Percentiles rank a stretch among this genome's conserved stretches.
These are phyloP conservation scores for Carex pumila DNA, from an alignment of 176 grass and related monocot genomes.

Conservation along the genomic window DNA sequence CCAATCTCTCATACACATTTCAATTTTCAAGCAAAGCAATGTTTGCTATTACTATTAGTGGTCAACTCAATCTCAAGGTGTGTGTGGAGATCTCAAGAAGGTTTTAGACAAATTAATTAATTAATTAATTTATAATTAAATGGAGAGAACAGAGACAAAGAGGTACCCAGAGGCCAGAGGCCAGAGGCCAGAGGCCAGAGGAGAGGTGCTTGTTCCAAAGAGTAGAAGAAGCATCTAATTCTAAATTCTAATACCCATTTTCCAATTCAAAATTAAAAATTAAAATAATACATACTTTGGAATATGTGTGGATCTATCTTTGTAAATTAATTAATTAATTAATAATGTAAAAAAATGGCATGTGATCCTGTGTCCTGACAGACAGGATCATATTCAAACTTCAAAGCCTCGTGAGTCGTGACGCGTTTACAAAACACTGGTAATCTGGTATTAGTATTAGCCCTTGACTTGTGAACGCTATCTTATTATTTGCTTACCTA, in stretches of 20 bases:
- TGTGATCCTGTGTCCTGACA: slow-evolving; percentile 1
- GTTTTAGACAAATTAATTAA: slow-evolving; percentile 19
- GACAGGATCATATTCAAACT: neutral
- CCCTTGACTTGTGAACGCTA: slow-evolving; percentile 26
- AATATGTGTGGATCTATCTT: slow-evolving; percentile 38
- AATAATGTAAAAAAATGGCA: slow-evolving; percentile 9
- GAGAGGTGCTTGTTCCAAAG: slow-evolving; percentile 32
- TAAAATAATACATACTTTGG: neutral
- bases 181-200: slow-evolving; percentile 1
- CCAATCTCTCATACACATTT: neutral
- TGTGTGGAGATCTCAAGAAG: slow-evolving; percentile 26
- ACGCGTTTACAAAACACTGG: slow-evolving; percentile 19
- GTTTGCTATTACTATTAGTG: neutral
- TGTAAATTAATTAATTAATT: neutral
- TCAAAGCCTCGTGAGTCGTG: neutral
- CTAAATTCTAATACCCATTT: slow-evolving; percentile 33
- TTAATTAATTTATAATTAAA: neutral
- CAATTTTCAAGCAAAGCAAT: neutral
- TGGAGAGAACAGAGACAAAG: slow-evolving; percentile 7
- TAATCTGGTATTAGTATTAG: neutral
- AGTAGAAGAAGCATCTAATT: slow-evolving; percentile 64
- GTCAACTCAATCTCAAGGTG: neutral
- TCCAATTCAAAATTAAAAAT: slow-evolving; percentile 25
- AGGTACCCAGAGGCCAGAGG: slow-evolving; percentile 15
- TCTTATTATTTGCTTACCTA: neutral